A percentile compares a stretch with the other conserved stretches of the same genome.
Conservation (phyloP, 495 filamentous ascomycete genomes). For the Tirmania nivea region DNA sequence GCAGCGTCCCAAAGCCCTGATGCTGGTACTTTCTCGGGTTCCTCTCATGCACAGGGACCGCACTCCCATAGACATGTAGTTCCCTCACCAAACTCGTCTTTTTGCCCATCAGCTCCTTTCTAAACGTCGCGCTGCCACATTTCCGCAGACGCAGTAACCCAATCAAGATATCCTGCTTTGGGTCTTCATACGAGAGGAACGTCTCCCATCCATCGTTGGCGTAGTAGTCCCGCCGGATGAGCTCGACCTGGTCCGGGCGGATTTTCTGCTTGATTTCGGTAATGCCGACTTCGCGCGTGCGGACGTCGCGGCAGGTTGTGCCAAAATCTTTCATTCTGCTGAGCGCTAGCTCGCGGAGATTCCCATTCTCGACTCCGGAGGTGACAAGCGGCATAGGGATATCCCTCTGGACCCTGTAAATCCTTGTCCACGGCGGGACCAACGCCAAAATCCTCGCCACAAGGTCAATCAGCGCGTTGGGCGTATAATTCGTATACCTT, state of each 20-base stretch:
- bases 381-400: constrained; percentile 98
- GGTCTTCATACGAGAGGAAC: constrained; percentile 92
- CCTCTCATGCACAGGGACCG: constrained; percentile 80
- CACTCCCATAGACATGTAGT: constrained; percentile 88
- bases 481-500: constrained; percentile 94
- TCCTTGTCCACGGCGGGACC: constrained; percentile 91
- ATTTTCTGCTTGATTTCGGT: constrained; percentile 99
- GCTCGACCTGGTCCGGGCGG: constrained; percentile 83
- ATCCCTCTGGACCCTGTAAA: constrained; percentile 94
- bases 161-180: constrained; percentile 94
- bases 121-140: constrained; percentile 75
- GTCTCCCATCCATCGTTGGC: constrained; percentile 98
- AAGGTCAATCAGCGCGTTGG: constrained; percentile 83
- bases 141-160: constrained; percentile 75
- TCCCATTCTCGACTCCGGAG: constrained; percentile 91
- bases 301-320: constrained; percentile 91
- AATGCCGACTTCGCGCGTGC: constrained; percentile 89
- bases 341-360: constrained; percentile 77
- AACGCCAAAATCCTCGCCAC: constrained; percentile 87
- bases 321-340: constrained; percentile 97
- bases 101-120: constrained; percentile 64
- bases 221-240: constrained; percentile 82
- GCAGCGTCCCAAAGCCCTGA: constrained; percentile 81
- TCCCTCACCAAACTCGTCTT: constrained; percentile 83
- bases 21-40: constrained; percentile 95